Base-by-base conservation (phyloP, 202 grass and related monocot genomes). In the Elaeis oleifera region DNA sequence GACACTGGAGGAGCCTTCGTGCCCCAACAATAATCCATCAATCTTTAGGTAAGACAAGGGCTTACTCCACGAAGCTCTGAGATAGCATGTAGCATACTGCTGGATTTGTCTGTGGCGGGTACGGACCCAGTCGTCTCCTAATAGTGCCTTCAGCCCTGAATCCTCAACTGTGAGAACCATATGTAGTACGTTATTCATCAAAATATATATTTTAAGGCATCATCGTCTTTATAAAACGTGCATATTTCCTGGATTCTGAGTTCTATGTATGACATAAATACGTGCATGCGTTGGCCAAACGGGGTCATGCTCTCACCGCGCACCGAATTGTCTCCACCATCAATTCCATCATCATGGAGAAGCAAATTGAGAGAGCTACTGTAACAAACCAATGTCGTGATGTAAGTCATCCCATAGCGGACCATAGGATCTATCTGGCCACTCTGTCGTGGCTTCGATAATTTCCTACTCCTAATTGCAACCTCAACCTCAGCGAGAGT, bases 121-220 rank as follows among this genome's bases (percentile, higher is more conserved):
- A 23, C 82, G 75, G 0, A 90, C 26, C 87, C 87, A 90, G 59
- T 79, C 70, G 70, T 90, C 87, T 51, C 87, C 87, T 23, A 90
- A 39, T 19, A 85, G 79, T 72, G 65, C 70, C 0, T 74, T 70
- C 1, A 85, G 64, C 24, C 59, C n/a, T 0, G 64, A 67, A 14
- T 85, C 76, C 79, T 79, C 76, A 49, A 90, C 56, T 68, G 85
- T 90, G 64, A 82, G 72, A 55, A 85, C 79, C 16, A 85, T 79
- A 67, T 85, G 85, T 55, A 79, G 78, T 18, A 82, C 17, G 69
- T 90, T 90, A 79, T 90, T 90, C 87, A 90, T 90, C 16, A 85
- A 70, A 90, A 85, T 50, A 90, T 76, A 77, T 90, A 66, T 26
- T 71, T 80, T 65, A 90, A 80, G 22, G 72, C 26, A 27, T 27